These are phyloP conservation scores for Aspergillus avenaceus DNA, from an alignment of 495 filamentous ascomycete species.

Conservation along the genomic window DNA sequence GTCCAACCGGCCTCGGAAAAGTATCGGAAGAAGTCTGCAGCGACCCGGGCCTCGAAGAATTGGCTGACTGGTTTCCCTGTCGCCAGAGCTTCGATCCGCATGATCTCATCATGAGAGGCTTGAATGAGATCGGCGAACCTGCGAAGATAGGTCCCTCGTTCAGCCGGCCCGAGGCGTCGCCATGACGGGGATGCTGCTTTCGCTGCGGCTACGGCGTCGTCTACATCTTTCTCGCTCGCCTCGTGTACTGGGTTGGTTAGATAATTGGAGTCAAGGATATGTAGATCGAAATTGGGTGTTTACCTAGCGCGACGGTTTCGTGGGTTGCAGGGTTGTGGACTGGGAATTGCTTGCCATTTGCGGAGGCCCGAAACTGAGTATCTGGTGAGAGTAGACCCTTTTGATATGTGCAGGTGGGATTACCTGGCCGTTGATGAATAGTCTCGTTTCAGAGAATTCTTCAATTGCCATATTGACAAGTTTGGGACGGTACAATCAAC, in stretches of 20 bases:
- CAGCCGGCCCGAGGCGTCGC: conserved; percentile 40
- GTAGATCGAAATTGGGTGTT: background rate
- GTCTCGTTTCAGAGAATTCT: conserved; percentile 26
- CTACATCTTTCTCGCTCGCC: conserved; percentile 48
- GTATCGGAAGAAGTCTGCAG: conserved; percentile 20
- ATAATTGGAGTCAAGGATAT: background rate
- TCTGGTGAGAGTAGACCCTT: background rate
- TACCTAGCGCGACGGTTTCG: conserved; percentile 40
- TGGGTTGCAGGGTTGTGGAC: conserved; percentile 41
- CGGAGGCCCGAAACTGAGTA: conserved; percentile 39
- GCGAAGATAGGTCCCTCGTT: conserved; percentile 43
- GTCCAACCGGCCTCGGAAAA: conserved; percentile 28
- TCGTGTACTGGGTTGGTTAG: conserved; percentile 30
- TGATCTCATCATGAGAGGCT: conserved; percentile 44
- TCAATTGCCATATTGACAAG: conserved; percentile 11
- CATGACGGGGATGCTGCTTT: conserved; percentile 56
- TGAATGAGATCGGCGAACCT: conserved; percentile 49
- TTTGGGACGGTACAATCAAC: too few species aligned
- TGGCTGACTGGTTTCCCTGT: conserved; percentile 26
- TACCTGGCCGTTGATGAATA: conserved; percentile 50
- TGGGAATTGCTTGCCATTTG: conserved; percentile 40
- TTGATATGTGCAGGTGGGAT: too few species aligned
- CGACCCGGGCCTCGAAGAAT: conserved; percentile 17
- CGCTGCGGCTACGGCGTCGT: conserved; percentile 55
- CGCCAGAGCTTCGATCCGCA: conserved; percentile 36